Base-by-base conservation (phyloP, 306 rosid genomes). In the Morella rubra region DNA sequence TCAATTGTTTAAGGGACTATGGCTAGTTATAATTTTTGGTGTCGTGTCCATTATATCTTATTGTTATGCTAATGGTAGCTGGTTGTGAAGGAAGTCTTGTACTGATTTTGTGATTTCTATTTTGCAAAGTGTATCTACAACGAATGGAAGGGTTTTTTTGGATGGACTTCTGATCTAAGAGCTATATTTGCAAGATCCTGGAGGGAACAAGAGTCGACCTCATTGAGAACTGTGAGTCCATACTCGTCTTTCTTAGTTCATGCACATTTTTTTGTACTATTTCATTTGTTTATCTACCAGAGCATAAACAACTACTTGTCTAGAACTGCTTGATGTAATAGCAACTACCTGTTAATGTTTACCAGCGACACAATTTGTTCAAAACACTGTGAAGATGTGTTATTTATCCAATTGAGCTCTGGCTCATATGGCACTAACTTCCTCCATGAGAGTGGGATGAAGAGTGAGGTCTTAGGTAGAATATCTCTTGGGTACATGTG, bases 91-190 rank as follows among this genome's bases (percentile, higher is more conserved):
- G 67, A 37, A 40, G 56, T 64, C 11, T 50, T 14, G 14, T 22
- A 15, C 53, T 79, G 49, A 73, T 7, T 12, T 45, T 73, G 27
- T 54, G 24, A 42, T 56, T 55, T 54, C 56, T 60, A 46, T 78
- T 84, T 66, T 20, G 22, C 90, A 73, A 55, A 95, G 98, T 92
- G 89, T 74, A 80, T 95, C 72, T 92, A 90, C 81, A 86, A 87
- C 45, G 97, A 92, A 79, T 92, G 97, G 98, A 90, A 87, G 79
- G 95, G 96, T 68, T 81, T 92, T 69, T 61, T 92, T 59, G 96
- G 97, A 53, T 89, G 96, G 96, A 81, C 95, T 71, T 95, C 96
- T 73, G 98, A 95, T 81, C 73, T 95, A 61, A 93, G 93, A 5
- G 81, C 92, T 53, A 72, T 88, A 71, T 80, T 92, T 84, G 81